phyloP scores from a whole-genome alignment of 2,329 filamentous ascomycete genomes.

The Karstenula rhodostoma region DNA sequence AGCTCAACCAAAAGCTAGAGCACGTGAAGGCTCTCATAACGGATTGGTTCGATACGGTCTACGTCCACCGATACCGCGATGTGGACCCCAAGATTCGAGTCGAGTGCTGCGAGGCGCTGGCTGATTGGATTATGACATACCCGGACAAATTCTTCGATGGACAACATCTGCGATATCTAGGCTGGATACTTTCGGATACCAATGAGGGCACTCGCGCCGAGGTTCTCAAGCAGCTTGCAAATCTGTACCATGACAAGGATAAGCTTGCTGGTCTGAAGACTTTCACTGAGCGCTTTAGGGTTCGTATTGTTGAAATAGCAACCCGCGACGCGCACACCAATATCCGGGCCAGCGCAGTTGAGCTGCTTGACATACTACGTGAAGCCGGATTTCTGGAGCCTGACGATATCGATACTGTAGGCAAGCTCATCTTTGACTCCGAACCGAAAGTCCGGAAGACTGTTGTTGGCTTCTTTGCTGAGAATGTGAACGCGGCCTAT shows the following conservation, averaged over 20 bases:
- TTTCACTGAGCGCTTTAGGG: slow-evolving; percentile 91
- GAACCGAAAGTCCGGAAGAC: slow-evolving; percentile 87
- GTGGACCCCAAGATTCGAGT: slow-evolving; percentile 87
- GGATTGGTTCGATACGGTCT: slow-evolving; percentile 90
- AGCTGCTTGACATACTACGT: slow-evolving; percentile 82
- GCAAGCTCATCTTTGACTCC: slow-evolving; percentile 86
- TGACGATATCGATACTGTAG: slow-evolving; percentile 87
- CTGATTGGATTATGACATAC: slow-evolving; percentile 85
- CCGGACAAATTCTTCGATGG: slow-evolving; percentile 91
- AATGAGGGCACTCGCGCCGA: slow-evolving; percentile 79
- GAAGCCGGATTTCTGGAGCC: slow-evolving; percentile 88
- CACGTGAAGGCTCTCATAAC: slow-evolving; percentile 75
- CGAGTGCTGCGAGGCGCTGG: slow-evolving; percentile 86
- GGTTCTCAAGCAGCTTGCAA: slow-evolving; percentile 81
- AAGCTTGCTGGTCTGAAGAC: slow-evolving; percentile 80
- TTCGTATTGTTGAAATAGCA: slow-evolving; percentile 90
- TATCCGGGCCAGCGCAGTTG: slow-evolving; percentile 81
- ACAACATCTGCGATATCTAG: slow-evolving; percentile 88
- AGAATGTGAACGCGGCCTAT: slow-evolving; percentile 83
- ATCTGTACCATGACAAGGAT: slow-evolving; percentile 80
- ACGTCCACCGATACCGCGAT: slow-evolving; percentile 94
- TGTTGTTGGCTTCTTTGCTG: slow-evolving; percentile 88
- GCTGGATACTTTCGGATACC: slow-evolving; percentile 92
- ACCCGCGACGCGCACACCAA: slow-evolving; percentile 81
- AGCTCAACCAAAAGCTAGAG: slow-evolving; percentile 74